phyloP scores from a whole-genome alignment of 2,329 filamentous ascomycete species.

The Coniella vitis region DNA sequence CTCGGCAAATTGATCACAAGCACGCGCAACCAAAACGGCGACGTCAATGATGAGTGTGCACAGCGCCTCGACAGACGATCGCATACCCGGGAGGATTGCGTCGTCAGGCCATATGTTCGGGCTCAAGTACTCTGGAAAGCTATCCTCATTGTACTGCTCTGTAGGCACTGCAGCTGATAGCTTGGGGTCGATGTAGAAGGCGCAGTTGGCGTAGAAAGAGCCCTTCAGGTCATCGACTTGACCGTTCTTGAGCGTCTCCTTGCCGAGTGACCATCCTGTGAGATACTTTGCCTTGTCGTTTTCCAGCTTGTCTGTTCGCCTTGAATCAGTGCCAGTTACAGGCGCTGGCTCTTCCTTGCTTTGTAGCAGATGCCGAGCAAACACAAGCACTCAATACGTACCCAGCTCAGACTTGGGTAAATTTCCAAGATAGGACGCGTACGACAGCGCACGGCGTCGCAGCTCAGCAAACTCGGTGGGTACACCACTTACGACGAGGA shows the following conservation, averaged over 20 bases:
- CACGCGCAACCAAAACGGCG: constrained; percentile 80
- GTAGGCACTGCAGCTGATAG: constrained; percentile 58
- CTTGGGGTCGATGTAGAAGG: constrained; percentile 61
- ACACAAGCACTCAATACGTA: constrained; percentile 29
- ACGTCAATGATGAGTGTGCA: constrained; percentile 84
- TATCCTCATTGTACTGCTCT: constrained; percentile 46
- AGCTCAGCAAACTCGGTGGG: constrained; percentile 65
- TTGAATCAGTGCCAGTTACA: background rate
- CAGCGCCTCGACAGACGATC: constrained; percentile 62
- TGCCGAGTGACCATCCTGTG: constrained; percentile 73
- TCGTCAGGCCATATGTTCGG: constrained; percentile 82
- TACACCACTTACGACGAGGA: constrained; percentile 86
- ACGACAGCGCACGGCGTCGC: constrained; percentile 69
- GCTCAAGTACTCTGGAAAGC: constrained; percentile 82
- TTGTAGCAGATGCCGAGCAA: background rate
- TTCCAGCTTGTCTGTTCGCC: constrained; percentile 44
- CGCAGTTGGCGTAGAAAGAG: constrained; percentile 78
- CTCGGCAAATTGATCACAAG: constrained; percentile 80
- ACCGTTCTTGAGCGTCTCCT: constrained; percentile 72
- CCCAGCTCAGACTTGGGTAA: constrained; percentile 65
- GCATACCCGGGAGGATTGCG: constrained; percentile 67
- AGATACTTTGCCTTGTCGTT: constrained; percentile 57
- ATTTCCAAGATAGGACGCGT: constrained; percentile 83
- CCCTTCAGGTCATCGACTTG: constrained; percentile 76
- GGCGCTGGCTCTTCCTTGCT: too few species aligned